Base-by-base conservation (phyloP, 257 asterid species). In the Solanum boliviense region DNA sequence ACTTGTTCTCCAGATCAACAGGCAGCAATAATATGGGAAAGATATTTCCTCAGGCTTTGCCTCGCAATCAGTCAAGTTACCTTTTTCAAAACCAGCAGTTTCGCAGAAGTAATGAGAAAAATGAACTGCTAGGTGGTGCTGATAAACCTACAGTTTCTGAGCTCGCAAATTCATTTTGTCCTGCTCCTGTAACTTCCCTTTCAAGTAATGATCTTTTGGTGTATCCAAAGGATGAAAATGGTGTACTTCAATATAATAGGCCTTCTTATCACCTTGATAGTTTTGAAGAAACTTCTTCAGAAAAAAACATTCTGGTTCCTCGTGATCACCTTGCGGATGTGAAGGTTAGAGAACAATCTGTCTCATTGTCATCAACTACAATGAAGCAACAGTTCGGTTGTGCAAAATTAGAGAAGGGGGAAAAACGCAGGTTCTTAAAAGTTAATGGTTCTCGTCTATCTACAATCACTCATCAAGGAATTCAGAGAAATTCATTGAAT, bases 381-480 rank as follows among this genome's bases (percentile, higher is more conserved):
- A 18, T 39, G 88, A 91, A 90, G 89, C 87, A 86, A 62, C 93
- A 72, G 83, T 62, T 23, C 56, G 67, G 35, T 86, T 76, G 38
- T 67, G 25, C 79, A 56, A 91, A 89, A 71, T 13, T 88, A 89
- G 93, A 88, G 88, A 90, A 88, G 74, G 92, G 73, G 35, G 39
- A 46, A 85, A 70, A 29, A 35, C 85, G 32, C 73, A 70, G 84
- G 68, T 87, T 84, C 60, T 90, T 91, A 60, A 88, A 89, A 88
- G 41, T 83, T 84, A 82, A 27, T 36, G 88, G 87, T 41, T 46
- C 83, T 73, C 76, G 83, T 84, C 52, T 12, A 86, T 90, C 92
- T 78, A 89, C 89, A n/a, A 82, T 86, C 78, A 46, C 73, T 56
- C 87, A 88, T 88, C 94, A 84, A 92, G 94, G 91, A 85, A 86